Evolutionary conservation across 2,329 filamentous ascomycete genomes (phyloP).

Genomic region (Calonectria pseudoreteaudii): DNA sequence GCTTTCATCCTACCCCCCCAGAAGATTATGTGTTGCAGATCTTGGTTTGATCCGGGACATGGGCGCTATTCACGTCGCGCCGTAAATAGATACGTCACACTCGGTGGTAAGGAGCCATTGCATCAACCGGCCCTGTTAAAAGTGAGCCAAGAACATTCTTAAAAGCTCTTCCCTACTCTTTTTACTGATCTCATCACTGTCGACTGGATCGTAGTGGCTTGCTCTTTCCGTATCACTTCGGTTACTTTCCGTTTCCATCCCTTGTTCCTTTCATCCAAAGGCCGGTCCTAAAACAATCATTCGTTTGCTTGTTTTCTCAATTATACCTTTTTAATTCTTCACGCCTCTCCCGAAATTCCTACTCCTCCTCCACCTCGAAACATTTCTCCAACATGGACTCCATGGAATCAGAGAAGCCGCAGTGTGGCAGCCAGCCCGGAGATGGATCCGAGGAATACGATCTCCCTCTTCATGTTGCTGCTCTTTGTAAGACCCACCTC

Average conservation of each 20-base stretch:
- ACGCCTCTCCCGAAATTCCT: not conserved
- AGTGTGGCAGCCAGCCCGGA: conserved; percentile 38
- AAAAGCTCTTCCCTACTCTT: not conserved
- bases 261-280: not conserved
- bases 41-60: conserved; percentile 5
- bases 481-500: conserved; percentile 42
- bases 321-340: not conserved
- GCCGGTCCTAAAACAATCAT: not conserved
- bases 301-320: not conserved
- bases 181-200: not conserved
- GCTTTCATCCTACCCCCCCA: not conserved
- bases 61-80: not conserved
- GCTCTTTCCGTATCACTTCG: not conserved
- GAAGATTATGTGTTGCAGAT: not conserved
- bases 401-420: conserved; percentile 36
- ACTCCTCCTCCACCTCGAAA: not conserved
- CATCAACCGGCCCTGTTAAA: not conserved
- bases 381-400: not conserved
- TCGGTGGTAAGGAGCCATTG: not conserved
- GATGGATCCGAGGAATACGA: conserved; percentile 38
- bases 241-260: not conserved
- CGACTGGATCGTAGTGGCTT: conserved; percentile 19
- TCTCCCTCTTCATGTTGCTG: conserved; percentile 43
- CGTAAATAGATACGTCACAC: not conserved
- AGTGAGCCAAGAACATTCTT: not conserved